phyloP scores from a whole-genome alignment of 108 stramenopile species.

The Skeletonema tropicum region DNA sequence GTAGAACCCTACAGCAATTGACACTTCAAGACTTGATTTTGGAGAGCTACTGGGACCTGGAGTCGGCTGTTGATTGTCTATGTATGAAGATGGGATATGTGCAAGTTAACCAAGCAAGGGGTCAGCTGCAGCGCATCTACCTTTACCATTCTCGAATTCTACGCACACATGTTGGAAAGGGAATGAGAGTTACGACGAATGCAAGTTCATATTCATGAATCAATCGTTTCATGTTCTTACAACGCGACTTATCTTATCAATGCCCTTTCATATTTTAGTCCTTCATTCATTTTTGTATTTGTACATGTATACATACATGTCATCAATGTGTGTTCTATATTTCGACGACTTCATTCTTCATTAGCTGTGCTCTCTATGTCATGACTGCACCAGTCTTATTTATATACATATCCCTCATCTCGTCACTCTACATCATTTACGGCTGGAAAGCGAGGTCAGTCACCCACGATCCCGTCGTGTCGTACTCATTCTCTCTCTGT shows the following conservation, averaged over 20 bases:
- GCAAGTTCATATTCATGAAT: neutral
- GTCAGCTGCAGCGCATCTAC: no score
- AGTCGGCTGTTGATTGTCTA: no score
- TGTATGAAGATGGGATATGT: no score
- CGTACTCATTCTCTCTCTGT: neutral
- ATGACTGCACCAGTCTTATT: neutral
- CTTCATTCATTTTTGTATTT: neutral
- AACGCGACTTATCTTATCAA: neutral
- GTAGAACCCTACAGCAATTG: no score
- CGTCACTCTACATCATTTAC: neutral
- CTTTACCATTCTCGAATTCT: no score
- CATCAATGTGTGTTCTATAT: neutral
- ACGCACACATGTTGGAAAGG: no score
- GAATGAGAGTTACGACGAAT: no score
- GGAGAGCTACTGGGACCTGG: no score
- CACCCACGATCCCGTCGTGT: neutral
- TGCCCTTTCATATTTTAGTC: neutral
- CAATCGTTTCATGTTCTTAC: neutral
- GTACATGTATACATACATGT: neutral
- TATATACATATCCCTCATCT: neutral
- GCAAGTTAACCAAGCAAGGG: no score
- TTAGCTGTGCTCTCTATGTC: slow-evolving; percentile 1
- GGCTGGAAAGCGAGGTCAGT: neutral
- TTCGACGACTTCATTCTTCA: neutral
- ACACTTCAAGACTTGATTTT: no score